Evolutionary conservation across 495 filamentous ascomycete species (phyloP).

Genomic region (Aspergillus bridgeri): DNA sequence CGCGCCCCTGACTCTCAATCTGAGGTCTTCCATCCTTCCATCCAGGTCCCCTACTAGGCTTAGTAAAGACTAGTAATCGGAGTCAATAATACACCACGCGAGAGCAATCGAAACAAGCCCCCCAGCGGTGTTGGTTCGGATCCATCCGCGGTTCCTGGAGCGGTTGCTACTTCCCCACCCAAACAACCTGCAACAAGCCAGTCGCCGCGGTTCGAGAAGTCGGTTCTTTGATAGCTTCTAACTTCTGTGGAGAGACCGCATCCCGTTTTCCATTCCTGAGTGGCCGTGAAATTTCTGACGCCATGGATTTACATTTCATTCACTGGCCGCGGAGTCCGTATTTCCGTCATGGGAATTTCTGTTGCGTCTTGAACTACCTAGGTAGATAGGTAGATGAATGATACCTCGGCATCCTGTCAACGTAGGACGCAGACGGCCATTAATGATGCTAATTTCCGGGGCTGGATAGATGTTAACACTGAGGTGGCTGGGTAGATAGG

Average conservation of each 20-base stretch:
- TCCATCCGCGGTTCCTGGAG: slow-evolving; percentile 23
- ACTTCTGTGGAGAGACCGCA: slow-evolving; percentile 21
- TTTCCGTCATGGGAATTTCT: neutral
- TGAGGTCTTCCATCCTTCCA: too few species aligned
- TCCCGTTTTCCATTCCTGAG: slow-evolving; percentile 13
- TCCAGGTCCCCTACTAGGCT: neutral
- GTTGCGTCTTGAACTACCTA: neutral
- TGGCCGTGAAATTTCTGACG: slow-evolving; percentile 13
- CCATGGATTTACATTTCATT: slow-evolving; percentile 9
- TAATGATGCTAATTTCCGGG: neutral
- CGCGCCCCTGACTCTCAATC: slow-evolving; percentile 10
- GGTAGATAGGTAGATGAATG: neutral
- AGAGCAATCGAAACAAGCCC: slow-evolving; percentile 22
- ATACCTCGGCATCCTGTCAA: neutral
- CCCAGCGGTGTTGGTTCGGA: slow-evolving; percentile 21
- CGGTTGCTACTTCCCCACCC: slow-evolving; percentile 18
- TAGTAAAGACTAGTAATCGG: neutral
- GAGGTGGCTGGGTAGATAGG: too few species aligned
- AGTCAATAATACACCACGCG: slow-evolving; percentile 19
- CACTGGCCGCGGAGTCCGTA: neutral
- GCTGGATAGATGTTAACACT: too few species aligned
- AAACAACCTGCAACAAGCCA: slow-evolving; percentile 16
- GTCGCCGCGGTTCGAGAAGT: slow-evolving; percentile 16
- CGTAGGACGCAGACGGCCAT: neutral
- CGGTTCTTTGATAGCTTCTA: slow-evolving; percentile 20